Conservation (phyloP, 176 grass and related monocot genomes). For the Secale cereale region DNA sequence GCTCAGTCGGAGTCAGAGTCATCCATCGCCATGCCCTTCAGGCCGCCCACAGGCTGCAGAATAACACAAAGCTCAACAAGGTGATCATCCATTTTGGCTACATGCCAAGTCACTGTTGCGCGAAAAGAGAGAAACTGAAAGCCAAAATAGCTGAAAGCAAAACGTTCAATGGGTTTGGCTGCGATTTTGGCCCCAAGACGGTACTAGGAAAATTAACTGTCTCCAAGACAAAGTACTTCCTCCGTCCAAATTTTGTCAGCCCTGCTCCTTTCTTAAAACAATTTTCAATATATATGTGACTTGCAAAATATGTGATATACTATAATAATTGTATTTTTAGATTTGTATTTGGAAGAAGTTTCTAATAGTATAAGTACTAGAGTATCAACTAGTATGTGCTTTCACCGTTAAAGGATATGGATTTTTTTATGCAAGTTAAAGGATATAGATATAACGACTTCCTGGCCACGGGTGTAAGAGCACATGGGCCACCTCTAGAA, state of each 20-base stretch:
- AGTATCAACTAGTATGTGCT: no score
- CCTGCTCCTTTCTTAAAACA: background rate
- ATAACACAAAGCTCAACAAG: background rate
- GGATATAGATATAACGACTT: no score
- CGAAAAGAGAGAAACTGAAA: background rate
- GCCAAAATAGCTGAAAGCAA: background rate
- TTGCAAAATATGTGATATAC: background rate
- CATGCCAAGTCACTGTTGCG: background rate
- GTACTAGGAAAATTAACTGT: background rate
- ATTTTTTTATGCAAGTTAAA: no score
- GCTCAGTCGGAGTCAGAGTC: background rate
- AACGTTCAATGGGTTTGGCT: background rate
- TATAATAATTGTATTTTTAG: no score
- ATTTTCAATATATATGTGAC: background rate
- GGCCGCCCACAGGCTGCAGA: background rate
- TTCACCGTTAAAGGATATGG: no score
- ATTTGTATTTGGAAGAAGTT: no score
- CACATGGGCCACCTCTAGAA: no score
- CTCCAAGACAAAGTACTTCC: background rate
- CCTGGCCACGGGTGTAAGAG: no score
- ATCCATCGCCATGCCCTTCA: background rate
- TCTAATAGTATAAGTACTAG: no score
- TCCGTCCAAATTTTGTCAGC: background rate
- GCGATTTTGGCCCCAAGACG: background rate
- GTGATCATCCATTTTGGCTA: background rate